Evolutionary conservation across 768 basidiomycete genomes (phyloP), one percentile per base, ranked within the genome.

Genomic region (Leccinum incarnatum): DNA sequence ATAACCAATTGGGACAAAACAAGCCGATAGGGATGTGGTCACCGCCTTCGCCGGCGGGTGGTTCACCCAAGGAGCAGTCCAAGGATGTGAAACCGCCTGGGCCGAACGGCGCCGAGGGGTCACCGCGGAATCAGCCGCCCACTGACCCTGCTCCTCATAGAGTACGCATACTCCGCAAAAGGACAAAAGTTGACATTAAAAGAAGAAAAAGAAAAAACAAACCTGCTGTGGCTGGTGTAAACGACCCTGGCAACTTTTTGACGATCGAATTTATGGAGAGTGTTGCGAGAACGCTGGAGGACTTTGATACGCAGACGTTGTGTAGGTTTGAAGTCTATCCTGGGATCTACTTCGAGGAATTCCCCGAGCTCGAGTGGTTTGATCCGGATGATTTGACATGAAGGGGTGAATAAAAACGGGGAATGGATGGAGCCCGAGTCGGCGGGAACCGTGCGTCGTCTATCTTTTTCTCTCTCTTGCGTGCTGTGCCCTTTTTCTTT

Each of bases 281-380:
- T 12, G 72, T 79, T 10, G 72, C 73, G 21, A 71, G 57, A 50
- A 68, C 74, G 25, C 58, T 82, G 67, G 81, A 80, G 25, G 72
- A 74, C 46, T 74, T 77, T 48, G 76, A 75, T 30, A 23, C 67
- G 5, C 65, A 66, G 29, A 60, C 67, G 14, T 56, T 83, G 45
- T 82, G 83, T 66, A 69, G 76, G 49, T 62, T 70, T n/a, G 77
- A 79, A 51, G 78, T 23, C 23, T 23, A 77, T 2, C 76, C 81
- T 58, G 60, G 60, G 0, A 72, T 88, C 67, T 83, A 86, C 66
- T 88, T 88, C 62, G 88, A 88, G 70, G 77, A 86, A 66, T 89
- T 89, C 72, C 84, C 23, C 23, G 23, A 23, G 23, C 23, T 23
- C 23, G 84, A 87, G 65, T 89, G 87, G 87, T 88, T 90, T 65